phyloP scores from a whole-genome alignment of 208 protist species.

The Leishmania martiniquensis region DNA sequence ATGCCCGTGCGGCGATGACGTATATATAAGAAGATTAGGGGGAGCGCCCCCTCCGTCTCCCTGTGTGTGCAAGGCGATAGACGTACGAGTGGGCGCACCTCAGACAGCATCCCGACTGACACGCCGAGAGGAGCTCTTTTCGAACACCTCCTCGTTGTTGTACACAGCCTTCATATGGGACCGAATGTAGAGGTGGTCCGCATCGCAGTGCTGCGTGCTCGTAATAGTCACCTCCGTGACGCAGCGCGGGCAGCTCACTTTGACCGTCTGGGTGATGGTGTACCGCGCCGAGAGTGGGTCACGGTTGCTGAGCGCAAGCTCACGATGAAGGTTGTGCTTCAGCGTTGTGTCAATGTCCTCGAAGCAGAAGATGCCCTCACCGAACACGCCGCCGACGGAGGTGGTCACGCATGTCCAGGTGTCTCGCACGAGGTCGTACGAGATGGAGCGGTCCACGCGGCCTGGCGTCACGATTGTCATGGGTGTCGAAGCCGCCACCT shows the following conservation, averaged over 20 bases:
- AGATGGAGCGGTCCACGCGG: constrained; percentile 44
- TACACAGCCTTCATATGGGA: constrained; percentile 43
- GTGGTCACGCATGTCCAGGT: constrained; percentile 60
- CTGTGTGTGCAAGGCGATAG: background rate
- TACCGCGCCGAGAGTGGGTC: constrained; percentile 67
- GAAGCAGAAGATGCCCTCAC: constrained; percentile 61
- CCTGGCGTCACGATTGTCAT: constrained; percentile 37
- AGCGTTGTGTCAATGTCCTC: constrained; percentile 68
- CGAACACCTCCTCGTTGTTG: constrained; percentile 48
- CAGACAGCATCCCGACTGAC: constrained; percentile 53
- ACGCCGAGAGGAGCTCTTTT: constrained; percentile 51
- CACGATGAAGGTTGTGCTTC: constrained; percentile 64
- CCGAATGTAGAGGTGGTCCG: constrained; percentile 50
- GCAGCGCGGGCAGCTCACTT: constrained; percentile 44
- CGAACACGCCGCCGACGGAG: constrained; percentile 65
- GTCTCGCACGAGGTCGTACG: constrained; percentile 56
- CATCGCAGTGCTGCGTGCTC: constrained; percentile 41
- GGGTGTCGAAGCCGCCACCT: constrained; percentile 51
- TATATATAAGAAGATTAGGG: background rate
- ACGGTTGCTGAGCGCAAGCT: constrained; percentile 59
- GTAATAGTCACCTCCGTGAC: constrained; percentile 54
- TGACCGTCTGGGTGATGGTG: constrained; percentile 54
- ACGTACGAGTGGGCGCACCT: background rate
- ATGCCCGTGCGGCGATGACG: too few relatives aligned
- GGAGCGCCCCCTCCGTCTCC: background rate